phyloP scores from a whole-genome alignment of 495 filamentous ascomycete genomes.

The Lentithecium fluviatile region DNA sequence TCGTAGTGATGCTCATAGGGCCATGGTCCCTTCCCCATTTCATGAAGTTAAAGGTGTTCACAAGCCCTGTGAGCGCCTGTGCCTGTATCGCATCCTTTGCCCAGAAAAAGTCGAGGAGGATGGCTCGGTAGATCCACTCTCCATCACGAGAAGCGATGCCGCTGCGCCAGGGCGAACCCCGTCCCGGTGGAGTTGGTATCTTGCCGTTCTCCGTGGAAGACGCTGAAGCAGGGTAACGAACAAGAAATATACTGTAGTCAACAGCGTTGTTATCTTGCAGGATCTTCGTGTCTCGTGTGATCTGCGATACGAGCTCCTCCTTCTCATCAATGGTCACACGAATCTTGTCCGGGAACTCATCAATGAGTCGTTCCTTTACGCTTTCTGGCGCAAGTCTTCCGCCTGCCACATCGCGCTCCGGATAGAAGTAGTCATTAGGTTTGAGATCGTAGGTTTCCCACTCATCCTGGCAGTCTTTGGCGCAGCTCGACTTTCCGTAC shows the following conservation, averaged over 20 bases:
- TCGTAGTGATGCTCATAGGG: constrained; percentile 70
- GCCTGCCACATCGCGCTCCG: constrained; percentile 64
- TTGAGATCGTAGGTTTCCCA: constrained; percentile 75
- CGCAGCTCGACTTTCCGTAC: constrained; percentile 52
- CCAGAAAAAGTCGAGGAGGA: constrained; percentile 69
- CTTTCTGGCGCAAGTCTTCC: constrained; percentile 57
- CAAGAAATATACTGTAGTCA: constrained; percentile 68
- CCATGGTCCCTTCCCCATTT: constrained; percentile 48
- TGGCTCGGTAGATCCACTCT: constrained; percentile 61
- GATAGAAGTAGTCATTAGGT: constrained; percentile 68
- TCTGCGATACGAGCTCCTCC: constrained; percentile 49
- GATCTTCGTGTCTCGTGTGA: constrained; percentile 60
- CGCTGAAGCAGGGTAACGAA: constrained; percentile 51
- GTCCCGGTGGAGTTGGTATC: constrained; percentile 18
- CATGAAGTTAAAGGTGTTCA: constrained; percentile 61
- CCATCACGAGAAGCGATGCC: constrained; percentile 59
- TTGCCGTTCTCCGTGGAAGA: constrained; percentile 36
- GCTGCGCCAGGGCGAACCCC: constrained; percentile 50
- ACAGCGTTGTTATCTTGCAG: constrained; percentile 60
- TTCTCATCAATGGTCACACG: constrained; percentile 52
- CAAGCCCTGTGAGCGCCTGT: constrained; percentile 59
- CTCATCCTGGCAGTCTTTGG: constrained; percentile 24
- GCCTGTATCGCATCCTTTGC: constrained; percentile 64
- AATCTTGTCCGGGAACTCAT: constrained; percentile 65
- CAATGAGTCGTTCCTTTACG: constrained; percentile 58